These are phyloP conservation scores for Saccharomyces eubayanus DNA, from an alignment of 805 yeast genomes.

Conservation along the genomic window DNA sequence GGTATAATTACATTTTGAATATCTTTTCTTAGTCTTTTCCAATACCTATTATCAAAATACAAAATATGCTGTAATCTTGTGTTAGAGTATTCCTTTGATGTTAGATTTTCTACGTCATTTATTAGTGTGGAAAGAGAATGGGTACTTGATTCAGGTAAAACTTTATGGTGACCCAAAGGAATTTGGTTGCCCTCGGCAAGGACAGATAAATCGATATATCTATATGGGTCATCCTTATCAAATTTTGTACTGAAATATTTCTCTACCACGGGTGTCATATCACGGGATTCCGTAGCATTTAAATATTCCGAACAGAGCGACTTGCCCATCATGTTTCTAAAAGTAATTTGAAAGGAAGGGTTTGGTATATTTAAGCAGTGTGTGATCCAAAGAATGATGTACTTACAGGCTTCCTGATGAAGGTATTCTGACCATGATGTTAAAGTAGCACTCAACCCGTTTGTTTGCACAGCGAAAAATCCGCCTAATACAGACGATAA, in stretches of 20 bases:
- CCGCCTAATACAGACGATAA: conserved; percentile 24
- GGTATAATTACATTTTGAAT: conserved; percentile 47
- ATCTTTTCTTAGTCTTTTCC: conserved; percentile 42
- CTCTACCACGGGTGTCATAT: conserved; percentile 20
- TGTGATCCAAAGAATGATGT: conserved; percentile 45
- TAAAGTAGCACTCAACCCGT: conserved; percentile 51
- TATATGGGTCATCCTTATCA: conserved; percentile 13
- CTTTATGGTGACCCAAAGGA: conserved; percentile 30
- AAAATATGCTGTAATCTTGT: conserved; percentile 54
- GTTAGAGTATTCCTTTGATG: conserved; percentile 16
- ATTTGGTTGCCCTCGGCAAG: conserved; percentile 31
- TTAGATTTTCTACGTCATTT: conserved; percentile 11
- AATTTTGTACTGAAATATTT: conserved; percentile 16
- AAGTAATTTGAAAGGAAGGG: conserved; percentile 31
- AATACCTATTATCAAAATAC: conserved; percentile 50
- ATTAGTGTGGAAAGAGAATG: conserved; percentile 27
- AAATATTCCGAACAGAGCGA: conserved; percentile 31
- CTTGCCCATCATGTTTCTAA: conserved; percentile 38
- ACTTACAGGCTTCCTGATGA: conserved; percentile 40
- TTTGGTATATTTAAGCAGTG: conserved; percentile 35
- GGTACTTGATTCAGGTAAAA: conserved; percentile 12
- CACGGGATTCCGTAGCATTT: conserved; percentile 12
- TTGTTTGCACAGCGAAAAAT: conserved; percentile 35
- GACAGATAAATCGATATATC: conserved; percentile 24
- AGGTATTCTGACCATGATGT: conserved; percentile 42